Base-by-base conservation (phyloP, 2,329 filamentous ascomycete genomes). In the Cercospora canescens region DNA sequence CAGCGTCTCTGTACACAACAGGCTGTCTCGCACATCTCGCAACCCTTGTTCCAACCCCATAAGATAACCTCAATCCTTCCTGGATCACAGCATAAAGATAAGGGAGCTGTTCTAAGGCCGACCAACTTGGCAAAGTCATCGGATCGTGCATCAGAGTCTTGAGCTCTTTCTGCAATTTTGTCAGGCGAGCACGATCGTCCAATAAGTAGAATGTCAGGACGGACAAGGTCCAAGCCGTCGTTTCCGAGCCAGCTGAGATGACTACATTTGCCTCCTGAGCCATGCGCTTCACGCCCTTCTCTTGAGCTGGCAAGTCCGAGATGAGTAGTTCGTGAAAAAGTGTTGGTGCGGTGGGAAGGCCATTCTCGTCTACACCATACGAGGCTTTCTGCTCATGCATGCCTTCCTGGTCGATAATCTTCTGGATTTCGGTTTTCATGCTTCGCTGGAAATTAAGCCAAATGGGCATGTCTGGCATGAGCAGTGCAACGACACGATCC, bases 51-150 rank as follows among this genome's bases (percentile, higher is more conserved):
- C 62, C 69, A 2, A 74, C 65, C 4, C 71, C 72, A 32, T 62
- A 64, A 16, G 68, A 64, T 5, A 76, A 35, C 4, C 75, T 66
- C 11, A 71, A 65, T 12, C 62, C 67, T 59, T 76, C 74, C 18
- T 67, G 54, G 8, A 74, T 68, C 16, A 66, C 67, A 2, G 68
- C 68, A 21, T 62, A 54, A 32, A 73, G 65, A 62, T 72, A 72
- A 2, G 69, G 68, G 16, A 73, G 64, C 34, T 67, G 60, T 37
- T 71, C 65, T 8, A 73, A 65, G 16, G 50, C 12, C 12, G 54
- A 30, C 65, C 34, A 63, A n/a, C 18, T 34, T 9, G 48, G 26
- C 5, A 67, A 56, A n/a, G 14, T 39, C 14, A 11, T 28, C 7
- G 50, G 34, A 39, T 67, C 50, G 7, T 60, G 59, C 14, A 66